Evolutionary conservation across 73 alveolate species (phyloP), one percentile per base, ranked within the genome.

Genomic region (Uronychia setigera): DNA sequence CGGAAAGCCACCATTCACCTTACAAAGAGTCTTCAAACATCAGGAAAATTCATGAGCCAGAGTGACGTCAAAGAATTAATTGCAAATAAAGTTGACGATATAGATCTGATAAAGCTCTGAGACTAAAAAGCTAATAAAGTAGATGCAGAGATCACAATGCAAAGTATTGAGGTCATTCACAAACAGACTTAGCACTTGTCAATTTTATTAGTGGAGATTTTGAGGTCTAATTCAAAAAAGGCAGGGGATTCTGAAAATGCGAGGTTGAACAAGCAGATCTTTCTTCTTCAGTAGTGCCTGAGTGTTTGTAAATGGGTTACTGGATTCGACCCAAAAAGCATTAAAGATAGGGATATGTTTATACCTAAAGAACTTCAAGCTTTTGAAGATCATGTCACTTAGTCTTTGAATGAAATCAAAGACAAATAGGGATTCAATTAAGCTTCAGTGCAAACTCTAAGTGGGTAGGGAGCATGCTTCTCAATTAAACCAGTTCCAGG

Each of bases 1-100:
- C 59, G 89, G 32, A 82, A 59, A 34, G 89, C 89, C 29, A 82
- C 89, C 26, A 14, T 13, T 28, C 89, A 82, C 60, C 46, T 82
- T 28, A 60, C 89, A 9, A 82, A 82, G 32, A 26, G 26, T 0
- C n/a, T 26, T 5, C 14, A 25, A 13, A 31, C 34, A 14, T 32
- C 80, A 25, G 81, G 35, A 13, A 14, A 59, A 11, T 1, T 30
- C 13, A 26, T n/a, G 14, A 26, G 30, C 5, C 1, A 25, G 29
- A 79, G 31, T 13, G 89, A 82, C 31, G 29, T 82, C 14, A 67
- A 30, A 82, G 13, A 59, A 29, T 1, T 14, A n/a, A 28, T 82
- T 26, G 46, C 33, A 29, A 30, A 14, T n/a, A 82, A 82, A 29
- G 89, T 35, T 11, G 89, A 82, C 32, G 60, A 59, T 19, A 19